Evolutionary conservation across 176 grass and related monocot species (phyloP).

Genomic region (Rhipidocladum racemiflorum): DNA sequence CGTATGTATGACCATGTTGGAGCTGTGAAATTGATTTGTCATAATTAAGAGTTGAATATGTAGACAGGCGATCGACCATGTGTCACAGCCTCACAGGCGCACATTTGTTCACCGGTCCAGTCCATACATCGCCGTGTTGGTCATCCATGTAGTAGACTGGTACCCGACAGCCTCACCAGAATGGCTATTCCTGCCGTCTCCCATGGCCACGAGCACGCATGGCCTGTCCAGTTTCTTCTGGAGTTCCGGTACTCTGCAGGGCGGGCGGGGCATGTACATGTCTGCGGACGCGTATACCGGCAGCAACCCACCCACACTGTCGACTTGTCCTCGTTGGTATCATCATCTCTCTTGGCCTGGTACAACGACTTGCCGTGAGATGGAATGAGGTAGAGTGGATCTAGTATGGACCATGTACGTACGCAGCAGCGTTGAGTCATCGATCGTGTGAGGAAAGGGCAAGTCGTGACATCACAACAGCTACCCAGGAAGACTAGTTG

Average conservation of each 20-base stretch:
- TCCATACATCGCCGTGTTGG: neutral
- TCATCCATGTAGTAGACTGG: neutral
- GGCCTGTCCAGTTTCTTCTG: neutral
- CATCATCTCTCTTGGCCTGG: neutral
- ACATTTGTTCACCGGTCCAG: neutral
- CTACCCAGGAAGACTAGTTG: no score
- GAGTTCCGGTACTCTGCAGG: neutral
- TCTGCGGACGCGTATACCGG: slow-evolving; percentile 23
- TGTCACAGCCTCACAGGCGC: neutral
- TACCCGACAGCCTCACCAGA: slow-evolving; percentile 33
- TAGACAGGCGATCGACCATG: slow-evolving; percentile 4
- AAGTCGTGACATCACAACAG: no score
- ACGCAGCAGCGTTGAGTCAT: neutral
- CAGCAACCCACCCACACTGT: neutral
- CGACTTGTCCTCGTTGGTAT: neutral
- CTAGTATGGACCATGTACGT: no score
- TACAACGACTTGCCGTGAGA: neutral
- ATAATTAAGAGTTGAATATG: neutral
- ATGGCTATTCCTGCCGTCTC: neutral
- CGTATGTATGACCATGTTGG: neutral
- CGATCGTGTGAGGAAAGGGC: no score
- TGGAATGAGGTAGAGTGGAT: neutral
- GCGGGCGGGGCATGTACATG: neutral
- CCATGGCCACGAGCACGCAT: neutral
- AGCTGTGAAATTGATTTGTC: neutral